Evolutionary conservation across 768 basidiomycete species (phyloP).

Genomic region (Boletus reticulatus): DNA sequence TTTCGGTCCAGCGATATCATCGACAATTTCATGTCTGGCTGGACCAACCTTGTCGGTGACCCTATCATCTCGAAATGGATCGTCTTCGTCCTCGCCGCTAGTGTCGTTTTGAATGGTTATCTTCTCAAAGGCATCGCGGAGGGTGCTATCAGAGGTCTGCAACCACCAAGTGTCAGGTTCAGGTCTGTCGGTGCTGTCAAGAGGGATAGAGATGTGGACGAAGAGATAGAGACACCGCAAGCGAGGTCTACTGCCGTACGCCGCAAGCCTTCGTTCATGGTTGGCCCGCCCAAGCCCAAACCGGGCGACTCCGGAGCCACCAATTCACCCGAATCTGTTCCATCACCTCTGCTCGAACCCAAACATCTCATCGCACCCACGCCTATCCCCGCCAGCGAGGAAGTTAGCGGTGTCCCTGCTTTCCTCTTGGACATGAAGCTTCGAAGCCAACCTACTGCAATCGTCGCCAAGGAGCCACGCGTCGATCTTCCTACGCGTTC

Average conservation of each 20-base stretch:
- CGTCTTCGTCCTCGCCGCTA: conserved; percentile 80
- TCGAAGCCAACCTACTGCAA: conserved; percentile 21
- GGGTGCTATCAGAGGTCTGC: conserved; percentile 38
- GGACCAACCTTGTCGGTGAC: conserved; percentile 91
- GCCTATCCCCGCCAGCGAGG: conserved; percentile 19
- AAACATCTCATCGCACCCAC: conserved; percentile 27
- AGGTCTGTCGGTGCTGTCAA: conserved; percentile 22
- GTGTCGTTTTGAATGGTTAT: conserved; percentile 89
- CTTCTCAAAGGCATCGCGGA: conserved; percentile 83
- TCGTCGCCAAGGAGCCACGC: conserved; percentile 12
- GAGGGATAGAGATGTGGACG: conserved; percentile 21
- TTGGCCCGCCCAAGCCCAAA: conserved; percentile 23
- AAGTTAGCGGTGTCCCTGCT: conserved; percentile 23
- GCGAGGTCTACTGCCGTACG: conserved; percentile 11
- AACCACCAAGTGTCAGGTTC: conserved; percentile 31
- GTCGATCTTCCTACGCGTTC: conserved; percentile 40
- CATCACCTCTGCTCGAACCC: conserved; percentile 10
- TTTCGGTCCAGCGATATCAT: conserved; percentile 51
- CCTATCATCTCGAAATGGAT: conserved; percentile 96
- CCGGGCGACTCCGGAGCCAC: conserved; percentile 14
- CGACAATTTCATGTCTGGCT: conserved; percentile 85
- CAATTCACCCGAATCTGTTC: conserved; percentile 15
- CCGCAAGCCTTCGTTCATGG: conserved; percentile 23
- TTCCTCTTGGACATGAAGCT: conserved; percentile 35
- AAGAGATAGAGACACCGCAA: conserved; percentile 17